A percentile compares a stretch with the other conserved stretches of the same genome.
Conservation (phyloP, 495 filamentous ascomycete species). For the Sporormia fimetaria region DNA sequence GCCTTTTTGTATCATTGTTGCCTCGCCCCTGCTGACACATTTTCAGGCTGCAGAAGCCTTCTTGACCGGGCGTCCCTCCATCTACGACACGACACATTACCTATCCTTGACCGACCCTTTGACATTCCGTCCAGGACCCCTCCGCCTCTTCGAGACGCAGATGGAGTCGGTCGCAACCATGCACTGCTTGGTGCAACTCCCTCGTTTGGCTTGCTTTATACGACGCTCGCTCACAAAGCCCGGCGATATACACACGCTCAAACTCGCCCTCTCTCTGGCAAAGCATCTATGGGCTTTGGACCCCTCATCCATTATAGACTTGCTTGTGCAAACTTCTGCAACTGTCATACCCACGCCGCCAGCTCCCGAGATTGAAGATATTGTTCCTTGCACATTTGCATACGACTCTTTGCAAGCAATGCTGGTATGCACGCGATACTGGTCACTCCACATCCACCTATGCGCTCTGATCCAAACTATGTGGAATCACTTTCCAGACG, state of each 20-base stretch:
- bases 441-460: constrained; percentile 1
- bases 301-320: neutral
- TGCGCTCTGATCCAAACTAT: neutral
- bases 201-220: constrained; percentile 2
- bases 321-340: neutral
- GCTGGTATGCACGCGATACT: constrained; percentile 1
- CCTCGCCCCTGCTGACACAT: neutral
- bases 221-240: neutral
- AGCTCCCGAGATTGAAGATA: constrained; percentile 1
- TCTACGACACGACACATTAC: constrained; percentile 6
- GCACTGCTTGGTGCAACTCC: constrained; percentile 7
- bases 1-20: neutral
- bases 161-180: constrained; percentile 1
- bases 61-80: neutral
- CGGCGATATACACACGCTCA: neutral
- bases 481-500: neutral
- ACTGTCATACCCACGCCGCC: neutral
- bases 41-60: constrained; percentile 1
- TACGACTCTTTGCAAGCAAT: neutral
- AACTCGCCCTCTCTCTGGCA: neutral
- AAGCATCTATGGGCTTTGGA: neutral
- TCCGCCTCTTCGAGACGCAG: neutral
- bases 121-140: neutral
- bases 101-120: neutral
- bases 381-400: neutral